Percentiles rank a stretch among this genome's conserved stretches.
These are phyloP conservation scores for Oryza brachyantha DNA, from an alignment of 176 grass and related monocot species.

Conservation along the genomic window DNA sequence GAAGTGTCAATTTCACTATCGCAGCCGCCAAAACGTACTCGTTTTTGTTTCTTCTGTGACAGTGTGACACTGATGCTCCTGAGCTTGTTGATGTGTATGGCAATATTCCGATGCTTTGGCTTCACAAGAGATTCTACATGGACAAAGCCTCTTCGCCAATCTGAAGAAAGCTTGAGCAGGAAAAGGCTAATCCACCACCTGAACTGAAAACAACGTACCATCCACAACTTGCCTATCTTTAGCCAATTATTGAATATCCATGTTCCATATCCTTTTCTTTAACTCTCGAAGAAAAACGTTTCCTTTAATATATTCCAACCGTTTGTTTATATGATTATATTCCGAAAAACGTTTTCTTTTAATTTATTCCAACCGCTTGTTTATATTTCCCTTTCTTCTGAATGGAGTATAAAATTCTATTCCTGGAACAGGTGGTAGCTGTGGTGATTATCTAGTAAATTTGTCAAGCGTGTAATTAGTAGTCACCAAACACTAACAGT, in stretches of 20 bases:
- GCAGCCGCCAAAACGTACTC: constrained; percentile 21
- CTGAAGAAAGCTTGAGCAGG: constrained; percentile 30
- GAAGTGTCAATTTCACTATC: background rate
- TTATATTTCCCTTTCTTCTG: constrained; percentile 2
- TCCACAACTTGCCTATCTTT: constrained; percentile 39
- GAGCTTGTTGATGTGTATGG: constrained; percentile 32
- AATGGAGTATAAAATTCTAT: constrained; percentile 24
- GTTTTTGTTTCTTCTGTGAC: constrained; percentile 37
- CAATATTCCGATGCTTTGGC: constrained; percentile 30
- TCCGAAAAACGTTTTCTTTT: background rate
- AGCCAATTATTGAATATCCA: constrained; percentile 43
- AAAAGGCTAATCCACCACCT: constrained; percentile 34
- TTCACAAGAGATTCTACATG: constrained; percentile 41
- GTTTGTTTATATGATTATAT: too few species aligned
- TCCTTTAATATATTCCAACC: background rate
- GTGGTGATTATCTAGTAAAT: background rate
- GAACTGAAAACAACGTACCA: constrained; percentile 47
- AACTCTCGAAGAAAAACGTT: background rate
- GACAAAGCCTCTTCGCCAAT: constrained; percentile 21
- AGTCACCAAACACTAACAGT: background rate
- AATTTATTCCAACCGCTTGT: background rate
- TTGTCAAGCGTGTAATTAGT: background rate
- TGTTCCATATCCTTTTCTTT: constrained; percentile 7
- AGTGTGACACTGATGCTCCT: constrained; percentile 32
- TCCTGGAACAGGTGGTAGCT: constrained; percentile 26